Conservation (phyloP, 768 basidiomycete species). For the Neoboletus subvelutipes region DNA sequence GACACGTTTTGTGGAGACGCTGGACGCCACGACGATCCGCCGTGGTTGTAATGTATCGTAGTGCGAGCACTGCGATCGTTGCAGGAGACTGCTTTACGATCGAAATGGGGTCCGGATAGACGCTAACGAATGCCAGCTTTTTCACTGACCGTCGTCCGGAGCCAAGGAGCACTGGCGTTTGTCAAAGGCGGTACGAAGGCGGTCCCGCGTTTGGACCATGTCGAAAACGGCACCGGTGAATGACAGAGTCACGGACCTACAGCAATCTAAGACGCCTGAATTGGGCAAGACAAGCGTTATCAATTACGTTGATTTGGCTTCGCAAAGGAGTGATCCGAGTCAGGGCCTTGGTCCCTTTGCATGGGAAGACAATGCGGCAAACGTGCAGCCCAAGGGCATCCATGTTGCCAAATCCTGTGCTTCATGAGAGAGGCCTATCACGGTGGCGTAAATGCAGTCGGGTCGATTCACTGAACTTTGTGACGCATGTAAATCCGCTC, state of each 20-base stretch:
- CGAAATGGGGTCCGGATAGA: constrained; percentile 9
- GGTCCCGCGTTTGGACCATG: not conserved
- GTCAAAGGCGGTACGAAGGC: not conserved
- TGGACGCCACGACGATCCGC: constrained; percentile 21
- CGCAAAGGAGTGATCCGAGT: constrained; percentile 13
- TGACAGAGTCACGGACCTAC: constrained; percentile 1
- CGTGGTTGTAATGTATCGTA: constrained; percentile 19
- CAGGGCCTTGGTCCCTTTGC: constrained; percentile 15
- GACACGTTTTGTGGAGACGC: constrained; percentile 27
- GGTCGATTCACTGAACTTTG: constrained; percentile 13
- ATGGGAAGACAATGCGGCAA: constrained; percentile 25
- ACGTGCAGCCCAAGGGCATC: constrained; percentile 15
- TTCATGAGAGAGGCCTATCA: constrained; percentile 12
- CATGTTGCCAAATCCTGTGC: constrained; percentile 19
- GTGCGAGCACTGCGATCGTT: constrained; percentile 8
- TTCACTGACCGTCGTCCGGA: not conserved
- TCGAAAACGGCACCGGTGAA: not conserved
- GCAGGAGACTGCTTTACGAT: constrained; percentile 9
- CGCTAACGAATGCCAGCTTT: not conserved
- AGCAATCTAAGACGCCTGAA: not conserved
- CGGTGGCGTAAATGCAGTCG: not conserved
- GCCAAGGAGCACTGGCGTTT: not conserved
- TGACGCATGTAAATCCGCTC: constrained; percentile 12
- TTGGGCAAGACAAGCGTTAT: constrained; percentile 4
- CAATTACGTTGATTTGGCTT: constrained; percentile 22